These are phyloP conservation scores for Russula sp. DNA, from an alignment of 768 basidiomycete genomes.

Conservation along the genomic window DNA sequence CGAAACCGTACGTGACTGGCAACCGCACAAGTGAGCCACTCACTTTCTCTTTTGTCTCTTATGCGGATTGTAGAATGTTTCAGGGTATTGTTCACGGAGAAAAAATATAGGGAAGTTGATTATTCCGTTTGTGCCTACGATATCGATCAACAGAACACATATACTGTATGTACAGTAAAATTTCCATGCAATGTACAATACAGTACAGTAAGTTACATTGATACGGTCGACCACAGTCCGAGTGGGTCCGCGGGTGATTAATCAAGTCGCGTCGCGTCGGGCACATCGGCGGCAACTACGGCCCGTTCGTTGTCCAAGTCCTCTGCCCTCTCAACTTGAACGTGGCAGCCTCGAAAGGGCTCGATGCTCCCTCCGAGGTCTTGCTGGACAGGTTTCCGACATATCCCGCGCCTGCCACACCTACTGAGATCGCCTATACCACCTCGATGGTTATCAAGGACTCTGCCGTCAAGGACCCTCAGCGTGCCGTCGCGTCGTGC, in stretches of 20 bases:
- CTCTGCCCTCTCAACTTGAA: not conserved
- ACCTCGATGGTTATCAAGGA: not conserved
- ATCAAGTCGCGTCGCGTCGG: not conserved
- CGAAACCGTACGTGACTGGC: too few relatives aligned
- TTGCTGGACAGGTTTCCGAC: not conserved
- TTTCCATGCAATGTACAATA: not conserved
- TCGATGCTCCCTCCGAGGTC: not conserved
- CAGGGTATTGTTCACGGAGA: not conserved
- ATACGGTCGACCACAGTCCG: too few relatives aligned
- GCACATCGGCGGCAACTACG: not conserved
- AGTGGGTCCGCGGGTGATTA: too few relatives aligned
- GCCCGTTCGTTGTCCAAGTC: not conserved
- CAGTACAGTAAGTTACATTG: not conserved
- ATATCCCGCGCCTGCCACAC: not conserved
- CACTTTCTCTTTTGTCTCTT: too few relatives aligned
- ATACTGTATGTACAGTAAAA: not conserved
- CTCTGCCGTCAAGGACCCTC: slow-evolving; percentile 2
- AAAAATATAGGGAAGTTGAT: not conserved
- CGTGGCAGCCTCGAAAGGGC: too few relatives aligned
- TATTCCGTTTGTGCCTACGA: not conserved
- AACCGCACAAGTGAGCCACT: not conserved
- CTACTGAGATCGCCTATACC: not conserved
- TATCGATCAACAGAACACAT: not conserved
- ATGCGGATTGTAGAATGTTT: not conserved
- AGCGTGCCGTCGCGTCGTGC: not conserved